Percentiles rank a stretch among this genome's conserved stretches.
Conservation (phyloP, 441 rosid genomes). For the Corymbia calophylla region DNA sequence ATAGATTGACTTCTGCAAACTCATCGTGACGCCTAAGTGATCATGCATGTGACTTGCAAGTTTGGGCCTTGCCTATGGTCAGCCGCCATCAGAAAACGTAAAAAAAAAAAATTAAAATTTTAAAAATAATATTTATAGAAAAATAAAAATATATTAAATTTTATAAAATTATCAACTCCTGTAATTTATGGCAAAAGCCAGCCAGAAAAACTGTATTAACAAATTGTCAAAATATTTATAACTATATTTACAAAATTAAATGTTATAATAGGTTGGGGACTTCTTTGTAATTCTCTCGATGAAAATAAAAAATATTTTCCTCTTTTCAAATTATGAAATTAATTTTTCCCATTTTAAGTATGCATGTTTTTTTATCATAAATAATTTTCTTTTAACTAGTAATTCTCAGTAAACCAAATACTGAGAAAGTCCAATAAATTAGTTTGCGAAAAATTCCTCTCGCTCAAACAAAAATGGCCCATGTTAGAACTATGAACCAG, state of each 20-base stretch:
- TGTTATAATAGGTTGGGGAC: not conserved
- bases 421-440: not conserved
- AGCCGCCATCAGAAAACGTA: not conserved
- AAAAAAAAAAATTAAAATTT: not conserved
- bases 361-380: not conserved
- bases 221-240: not conserved
- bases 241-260: not conserved
- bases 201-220: accelerated
- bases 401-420: not conserved
- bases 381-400: not conserved
- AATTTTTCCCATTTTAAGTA: not conserved
- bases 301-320: not conserved
- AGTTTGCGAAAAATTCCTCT: not conserved
- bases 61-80: not conserved
- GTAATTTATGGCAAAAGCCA: accelerated
- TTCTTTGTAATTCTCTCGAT: not conserved
- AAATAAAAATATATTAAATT: not conserved
- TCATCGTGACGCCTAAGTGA: not conserved
- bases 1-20: not conserved
- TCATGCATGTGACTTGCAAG: accelerated
- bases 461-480: not conserved
- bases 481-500: no score
- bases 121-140: not conserved
- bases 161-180: not conserved
- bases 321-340: not conserved